phyloP scores from a whole-genome alignment of 139 green algal genomes.

The Micractinium sp. region DNA sequence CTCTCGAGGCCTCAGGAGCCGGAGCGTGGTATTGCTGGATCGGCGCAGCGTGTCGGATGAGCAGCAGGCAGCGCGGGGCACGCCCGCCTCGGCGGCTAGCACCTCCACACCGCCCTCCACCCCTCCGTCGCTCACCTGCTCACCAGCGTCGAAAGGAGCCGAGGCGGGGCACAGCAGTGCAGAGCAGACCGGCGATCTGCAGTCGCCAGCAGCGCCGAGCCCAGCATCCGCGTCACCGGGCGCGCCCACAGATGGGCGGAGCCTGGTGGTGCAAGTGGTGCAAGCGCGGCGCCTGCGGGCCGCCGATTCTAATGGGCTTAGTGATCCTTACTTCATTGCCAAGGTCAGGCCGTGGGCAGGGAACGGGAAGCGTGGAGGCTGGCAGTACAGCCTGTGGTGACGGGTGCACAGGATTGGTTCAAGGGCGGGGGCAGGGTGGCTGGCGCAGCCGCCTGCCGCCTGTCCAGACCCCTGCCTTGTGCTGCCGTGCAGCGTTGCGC shows the following conservation, averaged over 20 bases:
- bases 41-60: neutral
- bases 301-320: conserved; percentile 37
- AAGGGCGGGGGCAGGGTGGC: neutral
- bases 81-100: neutral
- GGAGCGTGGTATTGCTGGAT: neutral
- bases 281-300: conserved; percentile 22
- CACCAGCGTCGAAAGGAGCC: neutral
- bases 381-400: too few relatives aligned
- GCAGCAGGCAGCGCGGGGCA: neutral
- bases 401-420: neutral
- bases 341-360: neutral
- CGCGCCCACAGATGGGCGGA: neutral
- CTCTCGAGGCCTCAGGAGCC: neutral
- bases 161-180: neutral
- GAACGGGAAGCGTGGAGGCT: neutral
- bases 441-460: neutral
- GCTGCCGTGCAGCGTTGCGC: neutral
- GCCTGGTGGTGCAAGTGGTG: conserved; percentile 43
- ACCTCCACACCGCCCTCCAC: neutral
- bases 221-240: neutral
- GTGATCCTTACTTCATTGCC: conserved; percentile 48
- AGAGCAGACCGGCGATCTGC: neutral
- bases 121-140: neutral
- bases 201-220: neutral
- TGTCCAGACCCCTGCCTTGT: too few relatives aligned